Conservation (phyloP, 495 filamentous ascomycete genomes). For the Gamarada debralockiae region DNA sequence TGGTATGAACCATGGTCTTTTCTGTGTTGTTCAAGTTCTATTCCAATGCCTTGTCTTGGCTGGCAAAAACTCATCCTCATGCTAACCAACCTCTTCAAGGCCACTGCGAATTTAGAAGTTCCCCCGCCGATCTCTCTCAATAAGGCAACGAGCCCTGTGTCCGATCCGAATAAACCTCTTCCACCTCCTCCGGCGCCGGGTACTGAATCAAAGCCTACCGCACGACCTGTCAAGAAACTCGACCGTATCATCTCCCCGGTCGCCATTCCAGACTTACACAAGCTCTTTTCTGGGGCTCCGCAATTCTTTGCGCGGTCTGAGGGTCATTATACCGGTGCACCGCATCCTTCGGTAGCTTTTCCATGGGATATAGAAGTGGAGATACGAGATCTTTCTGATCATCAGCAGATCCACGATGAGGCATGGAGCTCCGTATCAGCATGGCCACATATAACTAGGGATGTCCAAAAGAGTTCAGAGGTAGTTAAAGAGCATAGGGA, state of each 20-base stretch:
- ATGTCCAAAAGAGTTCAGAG: conserved; percentile 23
- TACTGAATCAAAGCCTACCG: background rate
- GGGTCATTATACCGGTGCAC: conserved; percentile 38
- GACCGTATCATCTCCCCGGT: conserved; percentile 54
- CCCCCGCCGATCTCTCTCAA: conserved; percentile 12
- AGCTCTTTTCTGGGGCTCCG: conserved; percentile 72
- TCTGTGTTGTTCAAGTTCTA: background rate
- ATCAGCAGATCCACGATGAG: conserved; percentile 49
- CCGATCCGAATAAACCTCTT: conserved; percentile 48
- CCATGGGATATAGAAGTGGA: conserved; percentile 64
- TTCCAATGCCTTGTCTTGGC: background rate
- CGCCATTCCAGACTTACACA: conserved; percentile 57
- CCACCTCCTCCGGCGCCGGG: conserved; percentile 43
- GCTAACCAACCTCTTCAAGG: background rate
- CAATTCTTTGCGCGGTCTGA: conserved; percentile 62
- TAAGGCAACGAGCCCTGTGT: conserved; percentile 20
- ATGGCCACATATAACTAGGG: conserved; percentile 41
- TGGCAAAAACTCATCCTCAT: background rate
- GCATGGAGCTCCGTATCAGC: conserved; percentile 50
- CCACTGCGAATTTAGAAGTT: background rate
- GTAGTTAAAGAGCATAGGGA: conserved; percentile 24
- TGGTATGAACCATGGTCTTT: conserved; percentile 15
- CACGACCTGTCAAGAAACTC: conserved; percentile 30
- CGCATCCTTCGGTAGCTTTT: conserved; percentile 63
- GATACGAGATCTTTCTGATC: conserved; percentile 62